Percentiles rank a stretch among this genome's conserved stretches.
These are phyloP conservation scores for Cryptosporidium ryanae DNA, from an alignment of 169 alveolate genomes.

Conservation along the genomic window DNA sequence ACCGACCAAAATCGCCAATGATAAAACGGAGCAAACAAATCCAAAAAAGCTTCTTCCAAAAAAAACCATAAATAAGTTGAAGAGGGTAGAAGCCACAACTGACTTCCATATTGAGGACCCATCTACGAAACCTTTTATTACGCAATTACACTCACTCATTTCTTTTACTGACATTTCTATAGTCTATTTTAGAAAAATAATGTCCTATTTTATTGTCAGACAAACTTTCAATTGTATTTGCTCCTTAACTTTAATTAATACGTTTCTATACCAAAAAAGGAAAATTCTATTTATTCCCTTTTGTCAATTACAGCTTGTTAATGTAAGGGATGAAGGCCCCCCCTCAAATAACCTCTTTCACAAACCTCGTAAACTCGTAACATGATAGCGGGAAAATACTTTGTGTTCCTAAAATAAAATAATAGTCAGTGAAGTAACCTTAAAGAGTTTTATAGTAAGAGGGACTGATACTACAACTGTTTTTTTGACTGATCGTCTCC, in stretches of 20 bases:
- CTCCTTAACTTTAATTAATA: neutral
- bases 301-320: neutral
- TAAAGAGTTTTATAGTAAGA: too few relatives aligned
- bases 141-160: conserved; percentile 56
- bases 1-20: conserved; percentile 43
- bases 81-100: conserved; percentile 47
- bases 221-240: too few relatives aligned
- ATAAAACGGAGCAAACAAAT: conserved; percentile 36
- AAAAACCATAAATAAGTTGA: conserved; percentile 42
- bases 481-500: neutral
- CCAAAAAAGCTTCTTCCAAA: conserved; percentile 67
- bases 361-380: too few relatives aligned
- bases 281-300: neutral
- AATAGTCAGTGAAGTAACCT: too few relatives aligned
- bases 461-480: neutral
- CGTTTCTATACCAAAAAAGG: neutral
- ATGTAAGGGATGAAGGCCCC: too few relatives aligned
- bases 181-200: too few relatives aligned
- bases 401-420: too few relatives aligned
- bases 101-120: conserved; percentile 72
- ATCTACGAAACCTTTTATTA: conserved; percentile 45
- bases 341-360: too few relatives aligned
- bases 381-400: too few relatives aligned
- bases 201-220: too few relatives aligned
- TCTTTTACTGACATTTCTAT: neutral